A percentile compares a stretch with the other conserved stretches of the same genome.
These are phyloP conservation scores for Dunaliella salina DNA, from an alignment of 163 green algal genomes.

Conservation along the genomic window DNA sequence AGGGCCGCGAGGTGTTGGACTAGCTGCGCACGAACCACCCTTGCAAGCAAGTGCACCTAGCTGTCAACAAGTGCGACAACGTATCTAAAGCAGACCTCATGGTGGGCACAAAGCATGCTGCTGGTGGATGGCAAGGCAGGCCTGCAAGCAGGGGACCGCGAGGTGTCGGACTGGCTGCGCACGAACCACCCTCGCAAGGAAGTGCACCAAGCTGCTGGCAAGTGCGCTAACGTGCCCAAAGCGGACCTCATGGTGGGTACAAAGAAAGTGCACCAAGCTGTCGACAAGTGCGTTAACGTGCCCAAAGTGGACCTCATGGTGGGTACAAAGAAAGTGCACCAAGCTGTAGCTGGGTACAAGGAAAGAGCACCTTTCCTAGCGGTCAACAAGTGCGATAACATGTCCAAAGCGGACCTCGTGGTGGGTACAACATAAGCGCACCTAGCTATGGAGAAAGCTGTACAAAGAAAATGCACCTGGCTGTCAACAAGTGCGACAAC, in stretches of 20 bases:
- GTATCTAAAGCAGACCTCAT: slow-evolving; percentile 57
- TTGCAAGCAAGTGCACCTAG: slow-evolving; percentile 74
- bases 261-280: too few relatives aligned
- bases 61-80: slow-evolving; percentile 98
- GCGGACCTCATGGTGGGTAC: slow-evolving; percentile 53
- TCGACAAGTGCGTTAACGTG: too few relatives aligned
- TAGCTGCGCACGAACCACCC: slow-evolving; percentile 83
- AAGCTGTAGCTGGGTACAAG: slow-evolving; percentile 96
- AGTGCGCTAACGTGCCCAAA: slow-evolving; percentile 83
- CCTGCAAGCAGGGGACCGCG: slow-evolving; percentile 74
- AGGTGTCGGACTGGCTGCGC: slow-evolving; percentile 88
- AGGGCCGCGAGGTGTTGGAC: slow-evolving; percentile 81
- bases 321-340: slow-evolving; percentile 68
- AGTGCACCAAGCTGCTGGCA: slow-evolving; percentile 90
- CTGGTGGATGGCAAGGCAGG: slow-evolving; percentile 87
- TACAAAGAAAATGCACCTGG: slow-evolving; percentile 77
- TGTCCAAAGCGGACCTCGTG: slow-evolving; percentile 57
- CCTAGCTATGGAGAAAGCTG: too few relatives aligned
- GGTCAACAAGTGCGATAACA: slow-evolving; percentile 97
- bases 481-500: slow-evolving; percentile 98
- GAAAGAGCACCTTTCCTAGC: too few relatives aligned
- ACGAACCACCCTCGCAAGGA: slow-evolving; percentile 67
- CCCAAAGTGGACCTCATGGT: too few relatives aligned
- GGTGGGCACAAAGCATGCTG: slow-evolving; percentile 62
- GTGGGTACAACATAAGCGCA: slow-evolving; percentile 22